These are phyloP conservation scores for Pyrenochaeta sp. DNA, from an alignment of 2,329 filamentous ascomycete genomes.

Conservation along the genomic window DNA sequence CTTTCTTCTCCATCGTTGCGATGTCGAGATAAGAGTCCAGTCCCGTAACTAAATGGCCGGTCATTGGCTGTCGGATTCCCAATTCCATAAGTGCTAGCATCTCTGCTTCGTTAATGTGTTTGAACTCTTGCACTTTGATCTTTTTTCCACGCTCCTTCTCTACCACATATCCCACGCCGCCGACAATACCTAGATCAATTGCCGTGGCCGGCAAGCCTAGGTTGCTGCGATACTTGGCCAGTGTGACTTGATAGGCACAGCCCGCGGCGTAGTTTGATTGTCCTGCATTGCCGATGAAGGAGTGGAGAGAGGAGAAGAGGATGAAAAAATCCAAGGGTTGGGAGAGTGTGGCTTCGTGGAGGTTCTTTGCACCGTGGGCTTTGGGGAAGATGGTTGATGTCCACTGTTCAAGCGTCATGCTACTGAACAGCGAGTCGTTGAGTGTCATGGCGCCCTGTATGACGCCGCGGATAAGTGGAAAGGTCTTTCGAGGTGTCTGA, in stretches of 20 bases:
- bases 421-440: slow-evolving; percentile 17
- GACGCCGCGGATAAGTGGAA: slow-evolving; percentile 19
- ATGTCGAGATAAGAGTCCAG: slow-evolving; percentile 8
- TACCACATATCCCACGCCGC: slow-evolving; percentile 19
- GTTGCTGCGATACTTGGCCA: slow-evolving; percentile 18
- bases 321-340: slow-evolving; percentile 32
- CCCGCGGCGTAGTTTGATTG: slow-evolving; percentile 38
- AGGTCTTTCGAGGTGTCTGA: not conserved
- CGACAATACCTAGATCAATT: slow-evolving; percentile 25
- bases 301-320: slow-evolving; percentile 22
- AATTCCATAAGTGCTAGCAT: slow-evolving; percentile 18
- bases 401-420: slow-evolving; percentile 22
- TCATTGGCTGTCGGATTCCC: slow-evolving; percentile 8
- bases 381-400: slow-evolving; percentile 28
- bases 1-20: not conserved
- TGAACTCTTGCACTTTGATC: slow-evolving; percentile 15
- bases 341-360: slow-evolving; percentile 18
- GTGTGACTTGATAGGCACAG: slow-evolving; percentile 26
- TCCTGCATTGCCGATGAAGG: slow-evolving; percentile 25
- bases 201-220: slow-evolving; percentile 8
- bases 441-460: slow-evolving; percentile 28
- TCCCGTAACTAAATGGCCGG: slow-evolving; percentile 13
- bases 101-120: slow-evolving; percentile 10
- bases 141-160: slow-evolving; percentile 16
- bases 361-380: slow-evolving; percentile 41